These are phyloP conservation scores for Phytophthora sp. DNA, from an alignment of 352 stramenopile species.

Conservation along the genomic window DNA sequence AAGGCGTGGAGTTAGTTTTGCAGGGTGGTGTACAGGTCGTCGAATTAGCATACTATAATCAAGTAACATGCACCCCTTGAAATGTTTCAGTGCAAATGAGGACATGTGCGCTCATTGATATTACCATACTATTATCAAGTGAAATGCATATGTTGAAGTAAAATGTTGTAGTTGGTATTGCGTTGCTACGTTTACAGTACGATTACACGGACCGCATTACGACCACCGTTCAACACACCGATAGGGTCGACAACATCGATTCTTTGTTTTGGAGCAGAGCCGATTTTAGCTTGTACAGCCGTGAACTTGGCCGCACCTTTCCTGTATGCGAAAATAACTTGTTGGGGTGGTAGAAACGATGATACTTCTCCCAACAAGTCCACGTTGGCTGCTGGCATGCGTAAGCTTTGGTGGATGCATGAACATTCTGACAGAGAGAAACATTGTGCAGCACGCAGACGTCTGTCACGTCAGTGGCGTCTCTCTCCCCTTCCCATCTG, in stretches of 20 bases:
- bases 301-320: not conserved
- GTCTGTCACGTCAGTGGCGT: not conserved
- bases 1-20: not conserved
- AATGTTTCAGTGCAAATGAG: not conserved
- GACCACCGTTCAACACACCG: not conserved
- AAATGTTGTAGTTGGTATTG: not conserved
- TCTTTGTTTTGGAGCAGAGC: not conserved
- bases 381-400: not conserved
- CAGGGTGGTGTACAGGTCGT: not conserved
- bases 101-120: not conserved
- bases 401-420: not conserved
- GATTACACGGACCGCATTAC: not conserved
- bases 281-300: not conserved
- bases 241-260: not conserved
- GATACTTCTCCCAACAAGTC: constrained; percentile 5
- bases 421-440: constrained; percentile 16
- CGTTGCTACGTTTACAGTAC: not conserved
- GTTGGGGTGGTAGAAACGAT: not conserved
- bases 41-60: not conserved
- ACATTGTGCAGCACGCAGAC: constrained; percentile 16
- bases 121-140: not conserved
- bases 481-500: not conserved
- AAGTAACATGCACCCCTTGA: not conserved
- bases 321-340: not conserved
- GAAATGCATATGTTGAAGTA: not conserved